phyloP scores from a whole-genome alignment of 257 asterid genomes.

The Anisodus tanguticus region DNA sequence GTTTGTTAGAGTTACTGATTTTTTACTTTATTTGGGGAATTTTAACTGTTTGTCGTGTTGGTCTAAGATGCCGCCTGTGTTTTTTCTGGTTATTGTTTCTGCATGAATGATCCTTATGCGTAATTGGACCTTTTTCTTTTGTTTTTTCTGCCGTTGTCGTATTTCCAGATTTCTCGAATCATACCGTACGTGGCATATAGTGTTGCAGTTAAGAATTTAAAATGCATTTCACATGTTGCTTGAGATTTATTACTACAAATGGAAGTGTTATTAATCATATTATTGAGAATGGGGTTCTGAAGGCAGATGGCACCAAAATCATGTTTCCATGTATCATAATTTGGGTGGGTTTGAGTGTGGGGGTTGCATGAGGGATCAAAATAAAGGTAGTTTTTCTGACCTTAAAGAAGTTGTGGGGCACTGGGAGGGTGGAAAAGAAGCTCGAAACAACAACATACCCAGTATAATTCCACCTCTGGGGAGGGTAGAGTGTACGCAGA shows the following conservation, averaged over 20 bases:
- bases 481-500: too few species aligned
- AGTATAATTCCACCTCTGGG: too few species aligned
- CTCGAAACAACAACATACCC: too few species aligned
- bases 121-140: not conserved
- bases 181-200: not conserved
- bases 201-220: not conserved
- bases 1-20: not conserved
- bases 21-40: conserved; percentile 14
- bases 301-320: not conserved
- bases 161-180: not conserved
- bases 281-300: conserved; percentile 2
- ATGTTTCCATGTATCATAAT: not conserved
- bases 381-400: not conserved
- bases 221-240: not conserved
- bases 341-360: not conserved
- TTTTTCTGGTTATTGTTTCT: conserved; percentile 23
- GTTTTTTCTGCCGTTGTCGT: not conserved
- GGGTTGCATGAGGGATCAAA: not conserved
- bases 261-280: not conserved
- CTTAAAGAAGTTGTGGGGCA: conserved; percentile 21
- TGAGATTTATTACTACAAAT: conserved; percentile 4
- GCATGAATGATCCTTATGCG: conserved; percentile 6
- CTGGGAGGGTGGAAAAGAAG: not conserved
- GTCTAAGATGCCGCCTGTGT: not conserved
- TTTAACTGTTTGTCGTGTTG: conserved; percentile 18